Conservation (phyloP, 2,329 filamentous ascomycete genomes). For the Arthrobotrys conoides region DNA sequence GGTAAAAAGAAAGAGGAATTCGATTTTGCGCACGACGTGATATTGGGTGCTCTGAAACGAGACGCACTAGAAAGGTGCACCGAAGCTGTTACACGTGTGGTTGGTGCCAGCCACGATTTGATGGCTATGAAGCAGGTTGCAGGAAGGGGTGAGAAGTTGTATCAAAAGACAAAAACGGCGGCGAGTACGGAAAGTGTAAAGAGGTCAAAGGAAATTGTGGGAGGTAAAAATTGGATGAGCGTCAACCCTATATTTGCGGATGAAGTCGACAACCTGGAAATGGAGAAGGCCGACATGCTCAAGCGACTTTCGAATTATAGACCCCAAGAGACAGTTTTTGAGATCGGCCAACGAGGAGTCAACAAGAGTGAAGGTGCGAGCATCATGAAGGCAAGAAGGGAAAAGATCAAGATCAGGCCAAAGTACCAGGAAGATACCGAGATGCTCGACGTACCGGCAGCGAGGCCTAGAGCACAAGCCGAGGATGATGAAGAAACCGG, state of each 20-base stretch:
- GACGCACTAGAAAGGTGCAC: constrained; percentile 80
- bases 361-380: constrained; percentile 77
- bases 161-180: constrained; percentile 88
- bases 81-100: constrained; percentile 85
- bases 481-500: constrained; percentile 66
- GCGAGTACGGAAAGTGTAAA: constrained; percentile 93
- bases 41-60: constrained; percentile 82
- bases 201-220: constrained; percentile 82
- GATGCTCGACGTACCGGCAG: constrained; percentile 49
- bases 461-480: constrained; percentile 66
- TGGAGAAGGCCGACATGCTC: constrained; percentile 86
- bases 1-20: constrained; percentile 69
- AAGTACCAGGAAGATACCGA: constrained; percentile 70
- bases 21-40: constrained; percentile 83
- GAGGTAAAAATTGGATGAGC: constrained; percentile 78
- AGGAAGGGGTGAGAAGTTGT: constrained; percentile 90
- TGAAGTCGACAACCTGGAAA: constrained; percentile 76
- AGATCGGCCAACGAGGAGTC: constrained; percentile 83
- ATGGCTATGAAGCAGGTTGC: constrained; percentile 79
- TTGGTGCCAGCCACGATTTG: constrained; percentile 83
- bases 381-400: constrained; percentile 80
- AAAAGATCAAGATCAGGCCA: constrained; percentile 72
- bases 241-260: constrained; percentile 85
- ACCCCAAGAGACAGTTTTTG: constrained; percentile 95
- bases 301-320: constrained; percentile 89